Conservation (phyloP, 1,139 yeast genomes). For the Meyerozyma elateridarum region DNA sequence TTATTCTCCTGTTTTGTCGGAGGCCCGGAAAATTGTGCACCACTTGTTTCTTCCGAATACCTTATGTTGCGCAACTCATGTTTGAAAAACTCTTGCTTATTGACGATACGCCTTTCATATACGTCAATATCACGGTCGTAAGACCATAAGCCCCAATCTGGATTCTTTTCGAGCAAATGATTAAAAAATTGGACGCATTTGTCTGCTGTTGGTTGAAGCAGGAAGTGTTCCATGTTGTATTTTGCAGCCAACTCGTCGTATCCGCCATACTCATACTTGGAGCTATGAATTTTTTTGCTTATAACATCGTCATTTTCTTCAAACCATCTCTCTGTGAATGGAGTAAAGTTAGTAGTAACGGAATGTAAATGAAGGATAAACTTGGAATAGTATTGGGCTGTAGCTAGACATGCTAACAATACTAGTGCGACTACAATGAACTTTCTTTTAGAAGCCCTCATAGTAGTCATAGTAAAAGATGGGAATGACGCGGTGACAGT, state of each 20-base stretch:
- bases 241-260: slow-evolving; percentile 18
- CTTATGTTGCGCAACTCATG: slow-evolving; percentile 8
- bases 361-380: no score
- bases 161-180: slow-evolving; percentile 16
- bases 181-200: slow-evolving; percentile 29
- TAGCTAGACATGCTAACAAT: no score
- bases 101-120: slow-evolving; percentile 28
- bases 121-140: slow-evolving; percentile 11
- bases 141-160: slow-evolving; percentile 23
- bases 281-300: slow-evolving; percentile 23
- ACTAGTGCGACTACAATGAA: no score
- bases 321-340: slow-evolving; percentile 4
- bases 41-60: slow-evolving; percentile 10
- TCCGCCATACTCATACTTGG: slow-evolving; percentile 25
- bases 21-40: slow-evolving; percentile 7
- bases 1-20: slow-evolving; percentile 17
- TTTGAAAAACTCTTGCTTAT: slow-evolving; percentile 18
- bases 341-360: no score
- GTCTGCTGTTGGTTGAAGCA: slow-evolving; percentile 17
- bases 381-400: no score
- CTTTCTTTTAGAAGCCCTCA: no score
- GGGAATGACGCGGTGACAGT: no score
- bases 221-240: slow-evolving; percentile 13
- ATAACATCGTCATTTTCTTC: slow-evolving; percentile 16
- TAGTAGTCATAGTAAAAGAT: no score